Conservation (phyloP, 352 stramenopile species). For the Phytophthora pisi region DNA sequence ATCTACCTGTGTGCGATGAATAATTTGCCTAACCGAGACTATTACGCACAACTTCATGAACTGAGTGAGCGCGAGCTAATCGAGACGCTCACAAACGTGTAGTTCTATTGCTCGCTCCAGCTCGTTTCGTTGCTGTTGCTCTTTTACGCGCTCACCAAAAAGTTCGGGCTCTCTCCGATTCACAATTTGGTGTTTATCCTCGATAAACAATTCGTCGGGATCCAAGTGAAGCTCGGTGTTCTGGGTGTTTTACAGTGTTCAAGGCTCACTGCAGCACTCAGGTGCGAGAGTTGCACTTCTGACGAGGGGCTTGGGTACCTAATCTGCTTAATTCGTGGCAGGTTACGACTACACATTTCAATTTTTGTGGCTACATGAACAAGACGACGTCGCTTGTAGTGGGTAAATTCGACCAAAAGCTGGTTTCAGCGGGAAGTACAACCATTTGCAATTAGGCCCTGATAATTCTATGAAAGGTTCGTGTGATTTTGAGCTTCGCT, state of each 20-base stretch:
- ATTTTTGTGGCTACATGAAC: conserved; percentile 33
- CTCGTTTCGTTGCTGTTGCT: conserved; percentile 41
- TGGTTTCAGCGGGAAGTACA: no score
- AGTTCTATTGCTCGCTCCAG: conserved; percentile 45
- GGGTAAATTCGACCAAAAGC: not conserved
- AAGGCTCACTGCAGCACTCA: conserved; percentile 34
- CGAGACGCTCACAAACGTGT: conserved; percentile 33
- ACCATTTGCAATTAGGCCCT: no score
- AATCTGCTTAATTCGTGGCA: not conserved
- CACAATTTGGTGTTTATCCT: conserved; percentile 48
- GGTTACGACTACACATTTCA: conserved; percentile 43
- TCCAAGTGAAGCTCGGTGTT: conserved; percentile 44
- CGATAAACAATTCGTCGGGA: conserved; percentile 28
- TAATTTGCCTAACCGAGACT: conserved; percentile 41
- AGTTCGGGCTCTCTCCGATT: conserved; percentile 35
- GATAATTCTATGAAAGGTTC: no score
- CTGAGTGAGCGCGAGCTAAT: conserved; percentile 20
- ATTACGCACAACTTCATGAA: conserved; percentile 33
- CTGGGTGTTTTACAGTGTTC: conserved; percentile 41
- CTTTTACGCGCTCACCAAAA: conserved; percentile 25
- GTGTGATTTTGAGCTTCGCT: no score
- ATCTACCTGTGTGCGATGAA: conserved; percentile 31
- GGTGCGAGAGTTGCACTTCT: conserved; percentile 11
- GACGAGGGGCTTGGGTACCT: no score
- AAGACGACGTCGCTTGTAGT: not conserved